Evolutionary conservation across 2,329 filamentous ascomycete species (phyloP).

Genomic region (Clarireedia hainanense): DNA sequence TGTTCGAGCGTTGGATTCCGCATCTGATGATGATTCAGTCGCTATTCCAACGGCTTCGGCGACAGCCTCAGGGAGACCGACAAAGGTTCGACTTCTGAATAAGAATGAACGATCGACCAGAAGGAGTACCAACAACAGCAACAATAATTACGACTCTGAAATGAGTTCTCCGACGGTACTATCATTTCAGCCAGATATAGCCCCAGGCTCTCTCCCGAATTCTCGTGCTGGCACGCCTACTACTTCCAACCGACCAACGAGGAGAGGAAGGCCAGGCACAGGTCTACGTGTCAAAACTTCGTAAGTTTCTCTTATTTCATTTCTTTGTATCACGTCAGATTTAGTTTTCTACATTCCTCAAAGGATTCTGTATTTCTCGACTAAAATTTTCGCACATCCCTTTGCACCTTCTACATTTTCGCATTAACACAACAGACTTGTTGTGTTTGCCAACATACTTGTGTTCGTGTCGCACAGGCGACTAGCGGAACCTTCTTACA

Average conservation of each 20-base stretch:
- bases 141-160: constrained; percentile 43
- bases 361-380: constrained; percentile 3
- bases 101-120: constrained; percentile 10
- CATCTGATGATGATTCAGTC: constrained; percentile 21
- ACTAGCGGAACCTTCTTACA: constrained; percentile 11
- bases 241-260: constrained; percentile 42
- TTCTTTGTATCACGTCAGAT: constrained; percentile 8
- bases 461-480: constrained; percentile 21
- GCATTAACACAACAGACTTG: constrained; percentile 2
- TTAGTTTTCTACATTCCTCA: constrained; percentile 3
- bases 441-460: constrained; percentile 1
- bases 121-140: constrained; percentile 10
- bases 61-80: constrained; percentile 5
- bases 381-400: background rate
- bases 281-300: constrained; percentile 56
- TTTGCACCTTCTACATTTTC: background rate
- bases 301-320: constrained; percentile 41
- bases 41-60: constrained; percentile 8
- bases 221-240: constrained; percentile 56
- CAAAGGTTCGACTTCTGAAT: constrained; percentile 21
- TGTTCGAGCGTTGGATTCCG: constrained; percentile 13
- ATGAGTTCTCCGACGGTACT: constrained; percentile 44
- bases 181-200: constrained; percentile 37
- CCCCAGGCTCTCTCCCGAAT: constrained; percentile 38
- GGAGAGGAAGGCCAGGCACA: constrained; percentile 53